A percentile compares a stretch with the other conserved stretches of the same genome.
Evolutionary conservation across 2,329 filamentous ascomycete genomes (phyloP).

Genomic region (Phyllosticta citribraziliensis): DNA sequence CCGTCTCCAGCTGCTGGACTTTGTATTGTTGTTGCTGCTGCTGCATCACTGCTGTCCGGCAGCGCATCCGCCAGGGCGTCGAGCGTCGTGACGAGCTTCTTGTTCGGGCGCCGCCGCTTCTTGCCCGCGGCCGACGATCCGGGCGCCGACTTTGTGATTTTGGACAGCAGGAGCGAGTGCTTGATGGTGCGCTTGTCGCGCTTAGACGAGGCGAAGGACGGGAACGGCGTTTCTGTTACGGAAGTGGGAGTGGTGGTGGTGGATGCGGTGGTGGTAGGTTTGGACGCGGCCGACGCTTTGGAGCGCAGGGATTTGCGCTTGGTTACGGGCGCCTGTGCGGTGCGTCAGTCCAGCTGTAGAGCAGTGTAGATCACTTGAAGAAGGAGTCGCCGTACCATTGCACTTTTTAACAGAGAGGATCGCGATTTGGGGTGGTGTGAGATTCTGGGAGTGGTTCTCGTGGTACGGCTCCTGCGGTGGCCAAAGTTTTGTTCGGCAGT

Average conservation of each 20-base stretch:
- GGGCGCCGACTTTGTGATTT: constrained; percentile 53
- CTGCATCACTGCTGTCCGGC: constrained; percentile 42
- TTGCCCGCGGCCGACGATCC: constrained; percentile 27
- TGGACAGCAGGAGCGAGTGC: constrained; percentile 68
- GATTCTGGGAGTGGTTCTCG: too few species aligned
- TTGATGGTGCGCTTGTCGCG: constrained; percentile 76
- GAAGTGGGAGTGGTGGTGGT: constrained; percentile 23
- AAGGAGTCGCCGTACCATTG: too few species aligned
- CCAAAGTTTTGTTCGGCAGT: too few species aligned
- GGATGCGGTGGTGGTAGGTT: constrained; percentile 10
- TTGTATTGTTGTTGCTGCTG: too few species aligned
- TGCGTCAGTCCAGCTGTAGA: background rate
- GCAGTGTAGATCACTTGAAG: background rate
- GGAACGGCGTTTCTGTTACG: constrained; percentile 15
- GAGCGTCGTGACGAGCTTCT: constrained; percentile 69
- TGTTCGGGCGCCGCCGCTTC: constrained; percentile 59
- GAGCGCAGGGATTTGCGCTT: constrained; percentile 25
- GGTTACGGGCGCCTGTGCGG: constrained; percentile 21
- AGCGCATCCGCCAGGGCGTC: constrained; percentile 71
- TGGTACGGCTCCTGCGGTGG: too few species aligned
- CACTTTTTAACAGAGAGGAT: too few species aligned
- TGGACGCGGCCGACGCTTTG: constrained; percentile 15
- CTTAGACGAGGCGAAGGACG: constrained; percentile 62
- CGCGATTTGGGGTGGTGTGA: too few species aligned
- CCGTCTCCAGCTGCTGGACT: background rate